phyloP scores from a whole-genome alignment of 148 eudicot genomes.

The Salicornia ramosissima region DNA sequence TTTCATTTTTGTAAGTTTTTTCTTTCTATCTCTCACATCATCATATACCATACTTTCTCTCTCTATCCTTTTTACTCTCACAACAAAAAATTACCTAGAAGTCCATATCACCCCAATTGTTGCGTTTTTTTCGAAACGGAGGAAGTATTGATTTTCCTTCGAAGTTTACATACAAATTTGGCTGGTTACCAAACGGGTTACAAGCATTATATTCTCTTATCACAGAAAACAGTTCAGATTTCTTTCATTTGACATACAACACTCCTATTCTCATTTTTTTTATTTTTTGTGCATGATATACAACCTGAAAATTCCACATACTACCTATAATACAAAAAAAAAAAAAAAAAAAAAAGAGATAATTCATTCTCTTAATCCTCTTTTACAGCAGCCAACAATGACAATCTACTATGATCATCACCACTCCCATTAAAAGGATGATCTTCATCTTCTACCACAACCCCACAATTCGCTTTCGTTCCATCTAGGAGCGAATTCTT shows the following conservation, averaged over 20 bases:
- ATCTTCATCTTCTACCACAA: constrained; percentile 30
- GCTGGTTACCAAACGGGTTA: no score
- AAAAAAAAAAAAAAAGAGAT: background rate
- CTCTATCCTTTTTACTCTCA: no score
- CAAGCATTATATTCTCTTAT: no score
- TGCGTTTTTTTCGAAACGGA: no score
- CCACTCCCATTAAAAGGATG: constrained; percentile 57
- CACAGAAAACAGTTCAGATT: background rate
- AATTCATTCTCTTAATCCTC: constrained; percentile 22
- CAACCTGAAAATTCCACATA: background rate
- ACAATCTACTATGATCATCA: constrained; percentile 32
- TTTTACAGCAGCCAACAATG: constrained; percentile 44
- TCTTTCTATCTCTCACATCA: no score
- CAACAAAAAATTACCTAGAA: no score
- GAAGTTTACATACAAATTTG: no score
- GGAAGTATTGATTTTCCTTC: no score
- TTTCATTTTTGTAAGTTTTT: no score
- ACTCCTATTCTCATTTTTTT: background rate
- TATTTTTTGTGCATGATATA: background rate
- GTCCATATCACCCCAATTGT: no score
- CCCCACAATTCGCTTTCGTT: constrained; percentile 12
- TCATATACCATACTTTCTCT: no score
- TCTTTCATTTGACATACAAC: background rate
- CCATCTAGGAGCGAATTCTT: constrained; percentile 39
- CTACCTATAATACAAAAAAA: background rate